Evolutionary conservation across 176 grass and related monocot species (phyloP).

Genomic region (Triticum timopheevii): DNA sequence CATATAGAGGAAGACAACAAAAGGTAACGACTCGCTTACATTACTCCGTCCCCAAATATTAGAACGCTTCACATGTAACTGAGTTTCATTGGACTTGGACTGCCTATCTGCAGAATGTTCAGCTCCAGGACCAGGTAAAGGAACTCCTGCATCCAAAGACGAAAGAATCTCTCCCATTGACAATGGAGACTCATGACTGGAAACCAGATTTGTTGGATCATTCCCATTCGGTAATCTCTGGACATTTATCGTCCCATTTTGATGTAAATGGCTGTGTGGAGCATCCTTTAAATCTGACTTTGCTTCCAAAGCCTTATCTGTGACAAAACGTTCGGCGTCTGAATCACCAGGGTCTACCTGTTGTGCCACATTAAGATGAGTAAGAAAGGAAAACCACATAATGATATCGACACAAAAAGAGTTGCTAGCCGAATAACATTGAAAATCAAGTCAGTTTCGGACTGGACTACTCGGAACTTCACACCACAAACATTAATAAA

Average conservation of each 20-base stretch:
- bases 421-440: background rate
- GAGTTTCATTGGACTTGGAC: slow-evolving; percentile 71
- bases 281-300: slow-evolving; percentile 51
- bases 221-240: slow-evolving; percentile 51
- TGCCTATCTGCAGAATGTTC: slow-evolving; percentile 64
- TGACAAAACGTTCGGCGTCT: slow-evolving; percentile 51
- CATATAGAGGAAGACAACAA: background rate
- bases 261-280: slow-evolving; percentile 28
- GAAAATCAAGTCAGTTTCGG: background rate
- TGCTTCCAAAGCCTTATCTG: slow-evolving; percentile 42
- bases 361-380: slow-evolving; percentile 25
- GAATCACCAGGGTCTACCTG: slow-evolving; percentile 69
- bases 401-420: slow-evolving; percentile 14
- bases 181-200: slow-evolving; percentile 56
- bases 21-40: slow-evolving; percentile 51
- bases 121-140: slow-evolving; percentile 58
- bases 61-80: slow-evolving; percentile 57
- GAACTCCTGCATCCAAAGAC: slow-evolving; percentile 82
- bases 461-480: slow-evolving; percentile 8
- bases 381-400: background rate
- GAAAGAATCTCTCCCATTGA: slow-evolving; percentile 98
- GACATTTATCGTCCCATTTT: slow-evolving; percentile 40
- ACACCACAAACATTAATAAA: background rate
- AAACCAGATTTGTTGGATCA: slow-evolving; percentile 36
- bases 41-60: slow-evolving; percentile 84